phyloP scores from a whole-genome alignment of 2,329 filamentous ascomycete species.

The Amauroascus niger region DNA sequence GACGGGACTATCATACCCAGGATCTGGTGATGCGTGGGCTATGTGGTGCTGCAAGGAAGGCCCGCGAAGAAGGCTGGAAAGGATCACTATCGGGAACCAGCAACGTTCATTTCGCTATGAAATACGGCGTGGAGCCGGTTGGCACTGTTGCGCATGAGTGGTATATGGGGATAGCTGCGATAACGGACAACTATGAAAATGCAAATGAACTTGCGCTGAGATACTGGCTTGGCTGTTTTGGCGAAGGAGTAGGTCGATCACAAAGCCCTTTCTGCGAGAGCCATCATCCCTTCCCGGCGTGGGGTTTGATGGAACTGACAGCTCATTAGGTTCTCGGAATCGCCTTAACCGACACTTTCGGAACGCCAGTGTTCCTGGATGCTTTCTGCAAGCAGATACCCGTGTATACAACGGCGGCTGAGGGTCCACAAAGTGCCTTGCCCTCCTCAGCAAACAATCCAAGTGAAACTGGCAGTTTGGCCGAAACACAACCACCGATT shows the following conservation, averaged over 20 bases:
- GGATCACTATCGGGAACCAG: conserved; percentile 81
- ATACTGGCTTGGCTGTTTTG: conserved; percentile 89
- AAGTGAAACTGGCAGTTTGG: conserved; percentile 30
- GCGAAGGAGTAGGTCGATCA: conserved; percentile 50
- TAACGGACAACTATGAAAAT: conserved; percentile 71
- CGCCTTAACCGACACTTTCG: conserved; percentile 92
- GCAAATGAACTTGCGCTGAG: conserved; percentile 76
- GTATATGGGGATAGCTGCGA: conserved; percentile 97
- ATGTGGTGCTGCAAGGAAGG: conserved; percentile 65
- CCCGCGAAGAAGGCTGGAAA: conserved; percentile 51
- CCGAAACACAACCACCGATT: conserved; percentile 34
- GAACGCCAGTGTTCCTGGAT: conserved; percentile 76
- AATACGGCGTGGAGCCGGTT: conserved; percentile 71
- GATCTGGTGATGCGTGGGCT: conserved; percentile 82
- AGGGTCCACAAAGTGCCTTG: conserved; percentile 32
- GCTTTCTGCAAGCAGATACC: conserved; percentile 65
- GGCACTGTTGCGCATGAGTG: conserved; percentile 94
- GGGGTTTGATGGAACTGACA: background rate
- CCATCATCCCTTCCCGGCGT: too few relatives aligned
- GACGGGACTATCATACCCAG: conserved; percentile 90
- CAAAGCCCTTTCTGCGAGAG: background rate
- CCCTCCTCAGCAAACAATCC: conserved; percentile 35
- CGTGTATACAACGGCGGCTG: conserved; percentile 32
- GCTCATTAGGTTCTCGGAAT: conserved; percentile 58
- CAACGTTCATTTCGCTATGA: conserved; percentile 95